Percentiles rank a stretch among this genome's conserved stretches.
These are phyloP conservation scores for Yamadazyma diddensiae DNA, from an alignment of 1,139 yeast species.

Conservation along the genomic window DNA sequence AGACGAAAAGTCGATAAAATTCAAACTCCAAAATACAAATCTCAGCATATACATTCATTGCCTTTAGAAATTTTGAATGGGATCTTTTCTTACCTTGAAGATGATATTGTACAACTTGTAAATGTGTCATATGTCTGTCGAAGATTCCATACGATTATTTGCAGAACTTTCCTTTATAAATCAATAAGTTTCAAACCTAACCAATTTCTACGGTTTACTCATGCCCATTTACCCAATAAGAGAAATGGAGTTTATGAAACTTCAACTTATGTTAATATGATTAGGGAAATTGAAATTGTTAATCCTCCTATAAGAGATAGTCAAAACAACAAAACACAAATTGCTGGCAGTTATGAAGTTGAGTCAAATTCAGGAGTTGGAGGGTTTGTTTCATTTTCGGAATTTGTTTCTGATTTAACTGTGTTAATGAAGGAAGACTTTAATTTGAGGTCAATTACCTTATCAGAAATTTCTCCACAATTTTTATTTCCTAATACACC, in stretches of 20 bases:
- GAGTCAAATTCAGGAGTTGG: conserved; percentile 20
- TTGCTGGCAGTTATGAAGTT: conserved; percentile 40
- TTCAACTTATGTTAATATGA: conserved; percentile 31
- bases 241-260: conserved; percentile 22
- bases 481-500: conserved; percentile 34
- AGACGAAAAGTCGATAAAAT: conserved; percentile 20
- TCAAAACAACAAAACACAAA: conserved; percentile 24
- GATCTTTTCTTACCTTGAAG: conserved; percentile 26
- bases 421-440: conserved; percentile 29
- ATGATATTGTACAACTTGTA: conserved; percentile 19
- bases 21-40: conserved; percentile 21
- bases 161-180: conserved; percentile 36
- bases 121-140: conserved; percentile 33
- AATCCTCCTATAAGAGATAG: conserved; percentile 34
- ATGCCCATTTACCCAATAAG: conserved; percentile 23
- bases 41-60: conserved; percentile 32
- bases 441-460: conserved; percentile 25
- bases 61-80: conserved; percentile 41
- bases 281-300: conserved; percentile 23
- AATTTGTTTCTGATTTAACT: conserved; percentile 23
- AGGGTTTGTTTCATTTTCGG: conserved; percentile 22
- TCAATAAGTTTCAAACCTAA: conserved; percentile 24
- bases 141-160: conserved; percentile 33
- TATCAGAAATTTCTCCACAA: conserved; percentile 50
- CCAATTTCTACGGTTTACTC: conserved; percentile 32